Evolutionary conservation across 2,329 filamentous ascomycete genomes (phyloP).

Genomic region (Ascochyta fabae): DNA sequence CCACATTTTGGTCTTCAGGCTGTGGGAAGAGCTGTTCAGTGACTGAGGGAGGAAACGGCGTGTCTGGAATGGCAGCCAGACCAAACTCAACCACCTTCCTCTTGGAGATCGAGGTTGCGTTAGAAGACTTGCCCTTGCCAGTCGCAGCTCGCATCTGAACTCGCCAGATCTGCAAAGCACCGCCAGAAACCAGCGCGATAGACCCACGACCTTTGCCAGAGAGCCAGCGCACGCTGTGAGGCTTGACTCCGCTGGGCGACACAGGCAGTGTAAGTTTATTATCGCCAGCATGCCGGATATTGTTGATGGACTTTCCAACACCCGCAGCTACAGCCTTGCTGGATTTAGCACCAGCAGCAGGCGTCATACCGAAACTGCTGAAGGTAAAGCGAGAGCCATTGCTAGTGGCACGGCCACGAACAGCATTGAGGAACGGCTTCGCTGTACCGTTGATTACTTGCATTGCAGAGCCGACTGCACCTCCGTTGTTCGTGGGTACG

Average conservation of each 20-base stretch:
- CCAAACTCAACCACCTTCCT: slow-evolving; percentile 71
- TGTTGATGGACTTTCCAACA: slow-evolving; percentile 74
- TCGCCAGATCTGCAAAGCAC: slow-evolving; percentile 70
- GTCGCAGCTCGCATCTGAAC: slow-evolving; percentile 58
- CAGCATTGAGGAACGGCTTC: slow-evolving; percentile 46
- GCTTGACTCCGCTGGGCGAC: slow-evolving; percentile 60
- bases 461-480: slow-evolving; percentile 49
- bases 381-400: slow-evolving; percentile 45
- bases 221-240: slow-evolving; percentile 70
- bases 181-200: slow-evolving; percentile 70
- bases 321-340: slow-evolving; percentile 75
- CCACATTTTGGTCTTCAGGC: slow-evolving; percentile 32
- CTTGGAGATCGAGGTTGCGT: slow-evolving; percentile 55
- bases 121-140: slow-evolving; percentile 48
- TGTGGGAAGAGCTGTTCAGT: slow-evolving; percentile 39
- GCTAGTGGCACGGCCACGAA: slow-evolving; percentile 44
- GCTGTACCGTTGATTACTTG: slow-evolving; percentile 54
- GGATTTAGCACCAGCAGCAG: slow-evolving; percentile 64
- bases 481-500: slow-evolving; percentile 39
- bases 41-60: slow-evolving; percentile 48
- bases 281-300: slow-evolving; percentile 75
- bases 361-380: slow-evolving; percentile 49
- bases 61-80: slow-evolving; percentile 68
- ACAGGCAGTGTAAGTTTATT: slow-evolving; percentile 74
- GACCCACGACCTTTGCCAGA: slow-evolving; percentile 66